Percentiles rank a stretch among this genome's conserved stretches.
Conservation (phyloP, 2,329 filamentous ascomycete species). For the Fusarium drepaniforme region DNA sequence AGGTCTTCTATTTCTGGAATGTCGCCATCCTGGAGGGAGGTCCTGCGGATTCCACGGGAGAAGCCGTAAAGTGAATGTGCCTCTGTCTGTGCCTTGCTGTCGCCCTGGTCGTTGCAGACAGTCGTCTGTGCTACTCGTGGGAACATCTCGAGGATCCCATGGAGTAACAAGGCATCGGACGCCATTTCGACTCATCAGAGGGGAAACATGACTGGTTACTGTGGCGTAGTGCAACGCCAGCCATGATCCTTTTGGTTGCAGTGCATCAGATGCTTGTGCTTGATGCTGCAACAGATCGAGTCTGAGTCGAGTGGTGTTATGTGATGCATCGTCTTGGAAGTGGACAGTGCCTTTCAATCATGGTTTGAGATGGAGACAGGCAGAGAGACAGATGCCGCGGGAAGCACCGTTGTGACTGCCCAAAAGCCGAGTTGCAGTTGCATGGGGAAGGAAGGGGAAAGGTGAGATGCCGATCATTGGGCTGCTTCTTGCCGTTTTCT, state of each 20-base stretch:
- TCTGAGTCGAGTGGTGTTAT: slow-evolving; percentile 1
- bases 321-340: not conserved
- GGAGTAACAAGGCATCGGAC: not conserved
- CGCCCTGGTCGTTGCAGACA: slow-evolving; percentile 11
- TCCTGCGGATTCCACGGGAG: slow-evolving; percentile 13
- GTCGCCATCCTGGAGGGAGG: slow-evolving; percentile 7
- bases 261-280: slow-evolving; percentile 1
- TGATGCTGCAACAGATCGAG: not conserved
- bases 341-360: slow-evolving; percentile 2
- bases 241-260: not conserved
- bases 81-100: slow-evolving; percentile 8
- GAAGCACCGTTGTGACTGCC: not conserved
- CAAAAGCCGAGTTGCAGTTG: not conserved
- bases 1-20: slow-evolving; percentile 36
- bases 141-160: slow-evolving; percentile 6
- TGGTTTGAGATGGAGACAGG: not conserved
- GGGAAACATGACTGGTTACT: not conserved
- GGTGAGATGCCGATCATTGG: slow-evolving; percentile 32
- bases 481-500: slow-evolving; percentile 20
- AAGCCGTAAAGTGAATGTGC: slow-evolving; percentile 5
- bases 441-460: slow-evolving; percentile 29
- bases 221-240: slow-evolving; percentile 2
- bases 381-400: slow-evolving; percentile 1
- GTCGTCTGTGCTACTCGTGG: slow-evolving; percentile 8
- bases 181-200: not conserved